Base-by-base conservation (phyloP, 306 rosid species). In the Canavalia gladiata region DNA sequence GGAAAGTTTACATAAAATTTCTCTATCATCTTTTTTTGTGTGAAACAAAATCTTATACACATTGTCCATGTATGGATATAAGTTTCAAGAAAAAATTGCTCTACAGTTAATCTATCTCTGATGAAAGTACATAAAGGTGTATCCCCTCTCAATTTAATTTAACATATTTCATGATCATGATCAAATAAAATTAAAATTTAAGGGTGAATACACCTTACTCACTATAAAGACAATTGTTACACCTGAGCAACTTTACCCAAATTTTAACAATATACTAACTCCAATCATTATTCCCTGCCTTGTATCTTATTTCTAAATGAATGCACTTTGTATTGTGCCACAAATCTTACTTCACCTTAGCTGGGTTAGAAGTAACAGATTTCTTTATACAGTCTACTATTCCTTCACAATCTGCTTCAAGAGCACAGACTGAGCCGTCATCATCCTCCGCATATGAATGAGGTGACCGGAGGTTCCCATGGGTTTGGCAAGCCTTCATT, bases 401-500 rank as follows among this genome's bases (percentile, higher is more conserved):
- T 68, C 99, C 98, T 88, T 93, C 93, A 77, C 96, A 91, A 60
- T 70, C 91, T n/a, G 89, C 73, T 75, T 75, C 86, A 74, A 49
- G 43, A 56, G 47, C 37, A 45, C 90, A 88, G 49, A 2, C 75
- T 47, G 90, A 28, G 63, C 73, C 90, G 25, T 86, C 92, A 72
- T 84, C 89, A 29, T 68, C 73, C 85, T 82, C 97, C 6, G 80
- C 47, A 76, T 34, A 77, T 1, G 99, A 87, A 88, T 93, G 99
- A 60, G 99, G 98, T 28, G 98, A 95, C 74, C 90, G 88, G 76
- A 95, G 97, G 87, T 90, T 95, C 71, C 99, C 99, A 9, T 78
- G 87, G 64, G 90, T 91, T 86, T 95, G 99, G 69, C 99, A 95
- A 78, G 97, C 99, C 88, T 77, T 95, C 99, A 95, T 95, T 2